A percentile compares a stretch with the other conserved stretches of the same genome.
Conservation (phyloP, 2,329 filamentous ascomycete species). For the Fusarium abutilonis region DNA sequence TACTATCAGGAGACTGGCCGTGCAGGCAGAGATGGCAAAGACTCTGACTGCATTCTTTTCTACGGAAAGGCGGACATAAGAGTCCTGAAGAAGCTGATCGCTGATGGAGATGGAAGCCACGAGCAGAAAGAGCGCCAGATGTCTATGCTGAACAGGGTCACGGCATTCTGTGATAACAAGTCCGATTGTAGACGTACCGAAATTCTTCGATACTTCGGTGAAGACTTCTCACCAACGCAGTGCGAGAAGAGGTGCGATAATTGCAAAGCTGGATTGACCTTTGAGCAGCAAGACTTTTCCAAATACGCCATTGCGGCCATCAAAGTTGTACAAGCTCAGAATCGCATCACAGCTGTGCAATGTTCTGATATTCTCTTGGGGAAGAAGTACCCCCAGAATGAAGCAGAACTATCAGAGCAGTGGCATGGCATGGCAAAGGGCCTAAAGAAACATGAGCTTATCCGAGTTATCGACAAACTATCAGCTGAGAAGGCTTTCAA, state of each 20-base stretch:
- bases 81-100: conserved; percentile 81
- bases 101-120: conserved; percentile 76
- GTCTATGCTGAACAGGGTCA: conserved; percentile 85
- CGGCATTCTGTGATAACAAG: conserved; percentile 89
- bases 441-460: conserved; percentile 78
- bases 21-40: conserved; percentile 88
- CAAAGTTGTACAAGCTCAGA: conserved; percentile 69
- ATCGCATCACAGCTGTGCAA: conserved; percentile 76
- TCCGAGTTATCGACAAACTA: conserved; percentile 84
- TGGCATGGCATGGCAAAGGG: conserved; percentile 75
- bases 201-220: conserved; percentile 93
- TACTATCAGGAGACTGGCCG: conserved; percentile 99
- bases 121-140: conserved; percentile 87
- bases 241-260: conserved; percentile 88
- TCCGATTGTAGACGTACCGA: conserved; percentile 88
- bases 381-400: conserved; percentile 67
- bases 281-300: conserved; percentile 81
- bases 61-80: conserved; percentile 83
- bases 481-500: conserved; percentile 76
- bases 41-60: conserved; percentile 89
- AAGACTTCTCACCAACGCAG: conserved; percentile 76
- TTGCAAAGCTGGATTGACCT: conserved; percentile 77
- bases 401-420: conserved; percentile 62
- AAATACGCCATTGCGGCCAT: conserved; percentile 77
- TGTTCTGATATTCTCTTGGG: conserved; percentile 88